Evolutionary conservation across 768 basidiomycete species (phyloP), one percentile per base, ranked within the genome.

Genomic region (Macrolepiota albuminosa): DNA sequence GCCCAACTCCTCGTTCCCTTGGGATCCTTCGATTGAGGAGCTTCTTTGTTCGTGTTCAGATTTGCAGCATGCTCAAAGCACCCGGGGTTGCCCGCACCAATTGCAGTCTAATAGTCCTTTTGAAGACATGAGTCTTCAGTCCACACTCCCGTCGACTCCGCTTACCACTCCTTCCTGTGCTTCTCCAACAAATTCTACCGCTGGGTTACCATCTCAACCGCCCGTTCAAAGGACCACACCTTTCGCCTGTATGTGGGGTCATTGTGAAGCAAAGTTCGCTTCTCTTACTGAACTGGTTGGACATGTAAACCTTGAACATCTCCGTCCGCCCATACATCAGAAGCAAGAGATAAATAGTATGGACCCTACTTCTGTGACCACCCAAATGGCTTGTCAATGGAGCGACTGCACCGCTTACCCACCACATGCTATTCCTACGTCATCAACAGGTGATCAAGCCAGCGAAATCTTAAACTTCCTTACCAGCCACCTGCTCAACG

Each of bases 221-320:
- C n/a, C 54, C 16, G n/a, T 18, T 14, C 29, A 31, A n/a, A 54
- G 40, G 4, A 34, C 26, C 6, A 39, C 54, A 21, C 39, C 63
- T 26, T 64, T 67, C 48, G 57, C 67, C 26, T 87, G 85, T 65
- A 79, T 82, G 78, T 87, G 86, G 89, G 84, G 79, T 13, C 70
- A 79, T 43, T 91, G 89, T 65, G 70, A 75, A 6, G 77, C 78
- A 6, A 67, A 71, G 3, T 91, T 90, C 66, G 45, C 67, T 11
- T 76, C 75, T 13, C 71, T 85, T 11, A 66, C 76, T 0, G 85
- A 88, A 46, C 82, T 92, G 43, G 82, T 86, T 7, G 81, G 81
- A 2, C 90, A 92, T 64, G 89, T 91, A 66, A 89, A 89, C 66
- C 68, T 84, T 53, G 69, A 82, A 18, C 89, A 91, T 65, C 77